A percentile compares a stretch with the other conserved stretches of the same genome.
phyloP scores from a whole-genome alignment of 2,329 filamentous ascomycete genomes.

The Byssoonygena ceratinophila region DNA sequence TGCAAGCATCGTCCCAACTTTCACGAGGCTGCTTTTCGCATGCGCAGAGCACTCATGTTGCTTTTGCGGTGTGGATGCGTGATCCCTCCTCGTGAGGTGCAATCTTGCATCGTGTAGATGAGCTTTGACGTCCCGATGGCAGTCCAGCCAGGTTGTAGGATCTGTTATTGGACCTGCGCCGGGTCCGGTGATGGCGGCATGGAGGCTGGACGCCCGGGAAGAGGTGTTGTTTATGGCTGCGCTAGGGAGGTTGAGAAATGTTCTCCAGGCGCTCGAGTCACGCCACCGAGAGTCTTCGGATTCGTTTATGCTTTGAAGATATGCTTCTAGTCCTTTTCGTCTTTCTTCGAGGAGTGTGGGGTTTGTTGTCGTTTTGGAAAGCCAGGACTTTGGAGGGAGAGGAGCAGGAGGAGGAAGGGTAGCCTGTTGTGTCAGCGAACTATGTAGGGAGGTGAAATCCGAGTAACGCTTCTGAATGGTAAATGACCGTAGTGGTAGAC shows the following conservation, averaged over 20 bases:
- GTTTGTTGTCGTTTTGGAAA: slow-evolving; percentile 47
- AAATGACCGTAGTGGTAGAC: slow-evolving; percentile 50
- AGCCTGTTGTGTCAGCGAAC: slow-evolving; percentile 41
- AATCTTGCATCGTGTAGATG: slow-evolving; percentile 51
- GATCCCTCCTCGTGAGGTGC: slow-evolving; percentile 50
- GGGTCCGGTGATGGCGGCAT: slow-evolving; percentile 36
- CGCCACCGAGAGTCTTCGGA: slow-evolving; percentile 49
- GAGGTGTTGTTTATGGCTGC: slow-evolving; percentile 27
- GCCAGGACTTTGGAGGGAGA: slow-evolving; percentile 52
- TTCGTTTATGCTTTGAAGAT: slow-evolving; percentile 49
- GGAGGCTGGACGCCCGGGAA: slow-evolving; percentile 31
- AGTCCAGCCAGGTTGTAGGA: slow-evolving; percentile 53
- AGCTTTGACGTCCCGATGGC: slow-evolving; percentile 49
- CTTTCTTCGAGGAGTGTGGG: slow-evolving; percentile 48
- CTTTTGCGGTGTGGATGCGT: slow-evolving; percentile 47
- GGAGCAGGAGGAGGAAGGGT: slow-evolving; percentile 43
- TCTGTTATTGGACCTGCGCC: slow-evolving; percentile 35
- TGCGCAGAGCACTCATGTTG: slow-evolving; percentile 54
- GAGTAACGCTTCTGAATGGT: slow-evolving; percentile 54
- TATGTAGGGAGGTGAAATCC: slow-evolving; percentile 50
- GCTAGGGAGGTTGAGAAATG: slow-evolving; percentile 48
- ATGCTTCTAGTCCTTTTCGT: slow-evolving; percentile 46
- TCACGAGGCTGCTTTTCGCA: slow-evolving; percentile 50
- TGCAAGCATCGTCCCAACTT: slow-evolving; percentile 45
- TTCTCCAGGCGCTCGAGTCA: slow-evolving; percentile 45